Evolutionary conservation across 2,329 filamentous ascomycete species (phyloP).

Genomic region (Colletotrichum echinochloae): DNA sequence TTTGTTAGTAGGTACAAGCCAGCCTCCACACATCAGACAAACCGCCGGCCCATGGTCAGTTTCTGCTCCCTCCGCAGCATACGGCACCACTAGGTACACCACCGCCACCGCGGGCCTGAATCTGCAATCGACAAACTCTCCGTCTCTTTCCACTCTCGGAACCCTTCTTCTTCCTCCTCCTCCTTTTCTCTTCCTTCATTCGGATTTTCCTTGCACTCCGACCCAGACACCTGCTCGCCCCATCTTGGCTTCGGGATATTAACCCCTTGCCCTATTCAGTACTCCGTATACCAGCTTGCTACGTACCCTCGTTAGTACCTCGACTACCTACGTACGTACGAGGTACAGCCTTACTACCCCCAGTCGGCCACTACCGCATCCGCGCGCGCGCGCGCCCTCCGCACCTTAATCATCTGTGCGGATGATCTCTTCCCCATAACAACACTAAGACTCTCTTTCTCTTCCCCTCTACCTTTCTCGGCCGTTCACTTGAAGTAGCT

Average conservation of each 20-base stretch:
- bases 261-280: conserved; percentile 4
- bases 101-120: not conserved
- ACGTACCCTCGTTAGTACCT: conserved; percentile 1
- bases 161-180: not conserved
- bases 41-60: not conserved
- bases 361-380: conserved; percentile 5
- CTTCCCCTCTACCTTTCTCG: conserved; percentile 9
- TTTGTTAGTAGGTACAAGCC: not conserved
- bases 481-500: conserved; percentile 38
- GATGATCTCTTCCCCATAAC: conserved; percentile 34
- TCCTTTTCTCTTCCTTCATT: not conserved
- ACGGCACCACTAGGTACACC: not conserved
- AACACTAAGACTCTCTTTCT: conserved; percentile 33
- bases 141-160: not conserved
- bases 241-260: not conserved
- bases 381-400: conserved; percentile 18
- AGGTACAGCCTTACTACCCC: not conserved
- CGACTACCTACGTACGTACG: not conserved
- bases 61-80: conserved; percentile 9
- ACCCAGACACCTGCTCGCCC: not conserved
- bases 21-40: conserved; percentile 14
- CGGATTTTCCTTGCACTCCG: not conserved
- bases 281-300: not conserved
- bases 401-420: conserved; percentile 22
- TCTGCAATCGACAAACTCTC: not conserved